phyloP scores from a whole-genome alignment of 2,329 filamentous ascomycete species.

The Colletotrichum navitas region DNA sequence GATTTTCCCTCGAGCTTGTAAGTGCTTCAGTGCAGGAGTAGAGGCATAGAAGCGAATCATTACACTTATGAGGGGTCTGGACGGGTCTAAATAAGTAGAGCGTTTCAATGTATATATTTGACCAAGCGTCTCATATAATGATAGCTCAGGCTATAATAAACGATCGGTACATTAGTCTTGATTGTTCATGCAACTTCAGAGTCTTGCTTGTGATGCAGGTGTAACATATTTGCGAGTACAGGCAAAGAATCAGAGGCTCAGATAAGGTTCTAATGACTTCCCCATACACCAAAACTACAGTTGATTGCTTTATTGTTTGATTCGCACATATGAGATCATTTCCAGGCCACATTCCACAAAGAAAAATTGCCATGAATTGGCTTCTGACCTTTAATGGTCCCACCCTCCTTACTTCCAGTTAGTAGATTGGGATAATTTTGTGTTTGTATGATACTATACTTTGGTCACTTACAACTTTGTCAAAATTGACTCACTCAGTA shows the following conservation, averaged over 20 bases:
- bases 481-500: too few relatives aligned
- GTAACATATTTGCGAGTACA: not conserved
- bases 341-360: not conserved
- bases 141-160: too few relatives aligned
- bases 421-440: too few relatives aligned
- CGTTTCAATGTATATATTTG: not conserved
- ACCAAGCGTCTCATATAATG: not conserved
- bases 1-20: not conserved
- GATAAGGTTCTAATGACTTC: not conserved
- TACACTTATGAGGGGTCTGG: too few relatives aligned
- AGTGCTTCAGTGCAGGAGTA: not conserved
- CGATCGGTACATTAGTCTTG: too few relatives aligned
- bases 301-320: not conserved
- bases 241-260: not conserved
- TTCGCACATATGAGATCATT: rapidly evolving
- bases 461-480: too few relatives aligned
- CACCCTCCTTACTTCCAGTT: too few relatives aligned
- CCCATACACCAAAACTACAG: not conserved
- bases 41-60: too few relatives aligned
- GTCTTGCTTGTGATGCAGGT: not conserved
- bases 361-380: too few relatives aligned
- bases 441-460: too few relatives aligned
- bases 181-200: not conserved
- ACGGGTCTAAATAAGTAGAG: too few relatives aligned
- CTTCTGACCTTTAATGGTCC: too few relatives aligned